Conservation (phyloP, 179 eudicot genomes). For the Camellia oleifera region DNA sequence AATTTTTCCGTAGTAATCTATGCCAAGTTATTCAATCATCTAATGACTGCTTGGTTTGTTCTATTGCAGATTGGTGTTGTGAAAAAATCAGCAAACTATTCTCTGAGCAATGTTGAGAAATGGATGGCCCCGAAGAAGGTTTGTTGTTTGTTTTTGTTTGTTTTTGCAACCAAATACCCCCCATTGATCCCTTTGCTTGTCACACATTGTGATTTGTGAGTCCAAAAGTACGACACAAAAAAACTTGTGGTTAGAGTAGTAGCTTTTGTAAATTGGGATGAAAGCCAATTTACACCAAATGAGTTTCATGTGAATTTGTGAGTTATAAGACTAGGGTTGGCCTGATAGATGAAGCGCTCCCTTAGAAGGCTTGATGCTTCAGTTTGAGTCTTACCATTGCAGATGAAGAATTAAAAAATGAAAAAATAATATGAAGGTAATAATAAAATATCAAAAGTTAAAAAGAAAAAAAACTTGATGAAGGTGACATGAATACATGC, state of each 20-base stretch:
- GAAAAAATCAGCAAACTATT: slow-evolving; percentile 48
- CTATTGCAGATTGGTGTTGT: slow-evolving; percentile 65
- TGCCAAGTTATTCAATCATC: neutral
- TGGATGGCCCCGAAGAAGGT: slow-evolving; percentile 90
- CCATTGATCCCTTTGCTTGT: neutral
- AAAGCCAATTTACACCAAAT: neutral
- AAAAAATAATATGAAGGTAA: no score
- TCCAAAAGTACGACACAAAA: neutral
- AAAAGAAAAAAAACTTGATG: neutral
- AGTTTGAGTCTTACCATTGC: no score
- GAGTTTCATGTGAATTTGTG: neutral
- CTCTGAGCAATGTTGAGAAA: slow-evolving; percentile 49
- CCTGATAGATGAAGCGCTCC: no score
- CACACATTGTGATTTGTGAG: no score
- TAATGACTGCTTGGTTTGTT: slow-evolving; percentile 4
- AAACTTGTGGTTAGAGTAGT: neutral
- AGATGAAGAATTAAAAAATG: no score
- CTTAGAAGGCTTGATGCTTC: no score
- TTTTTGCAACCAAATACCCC: neutral
- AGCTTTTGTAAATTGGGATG: neutral
- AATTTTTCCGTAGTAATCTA: no score
- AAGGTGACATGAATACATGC: no score
- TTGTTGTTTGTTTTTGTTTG: neutral
- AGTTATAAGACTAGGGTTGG: no score
- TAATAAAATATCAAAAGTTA: neutral